A percentile compares a stretch with the other conserved stretches of the same genome.
Conservation (phyloP, 805 yeast genomes). For the Teunomyces cretensis region DNA sequence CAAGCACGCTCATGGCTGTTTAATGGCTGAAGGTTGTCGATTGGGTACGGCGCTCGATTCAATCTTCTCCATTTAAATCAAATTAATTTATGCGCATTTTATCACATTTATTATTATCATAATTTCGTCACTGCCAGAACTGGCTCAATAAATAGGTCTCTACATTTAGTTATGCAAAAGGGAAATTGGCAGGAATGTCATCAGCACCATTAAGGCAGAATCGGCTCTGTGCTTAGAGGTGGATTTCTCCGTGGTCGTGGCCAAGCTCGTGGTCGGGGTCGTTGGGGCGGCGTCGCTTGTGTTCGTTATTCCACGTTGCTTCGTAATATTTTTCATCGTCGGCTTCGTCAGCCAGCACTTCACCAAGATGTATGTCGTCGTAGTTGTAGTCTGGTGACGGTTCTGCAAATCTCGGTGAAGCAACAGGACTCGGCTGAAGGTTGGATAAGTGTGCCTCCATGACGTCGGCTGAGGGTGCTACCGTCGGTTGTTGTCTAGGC, state of each 20-base stretch:
- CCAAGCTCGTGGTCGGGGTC: too few species aligned
- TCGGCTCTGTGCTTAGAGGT: neutral
- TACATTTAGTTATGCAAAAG: slow-evolving; percentile 1
- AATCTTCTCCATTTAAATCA: too few species aligned
- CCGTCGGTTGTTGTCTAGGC: slow-evolving; percentile 11
- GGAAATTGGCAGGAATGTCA: too few species aligned
- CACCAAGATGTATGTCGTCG: slow-evolving; percentile 20
- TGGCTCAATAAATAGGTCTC: slow-evolving; percentile 3
- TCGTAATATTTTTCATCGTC: slow-evolving; percentile 19
- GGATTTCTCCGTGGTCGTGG: neutral
- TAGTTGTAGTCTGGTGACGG: slow-evolving; percentile 12
- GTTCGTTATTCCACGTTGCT: slow-evolving; percentile 15
- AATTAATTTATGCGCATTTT: neutral
- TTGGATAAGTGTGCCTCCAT: slow-evolving; percentile 9
- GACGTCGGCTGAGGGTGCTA: neutral
- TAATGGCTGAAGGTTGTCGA: too few species aligned
- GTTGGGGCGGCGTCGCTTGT: neutral
- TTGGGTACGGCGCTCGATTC: too few species aligned
- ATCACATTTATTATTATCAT: neutral
- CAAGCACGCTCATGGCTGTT: slow-evolving; percentile 26
- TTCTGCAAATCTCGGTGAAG: neutral
- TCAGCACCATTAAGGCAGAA: too few species aligned
- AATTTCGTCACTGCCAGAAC: neutral
- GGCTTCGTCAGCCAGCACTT: slow-evolving; percentile 15
- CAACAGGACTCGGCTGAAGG: slow-evolving; percentile 1